A percentile compares a stretch with the other conserved stretches of the same genome.
phyloP scores from a whole-genome alignment of 371 early-diverging fungal species.

The Nematocida displodere region DNA sequence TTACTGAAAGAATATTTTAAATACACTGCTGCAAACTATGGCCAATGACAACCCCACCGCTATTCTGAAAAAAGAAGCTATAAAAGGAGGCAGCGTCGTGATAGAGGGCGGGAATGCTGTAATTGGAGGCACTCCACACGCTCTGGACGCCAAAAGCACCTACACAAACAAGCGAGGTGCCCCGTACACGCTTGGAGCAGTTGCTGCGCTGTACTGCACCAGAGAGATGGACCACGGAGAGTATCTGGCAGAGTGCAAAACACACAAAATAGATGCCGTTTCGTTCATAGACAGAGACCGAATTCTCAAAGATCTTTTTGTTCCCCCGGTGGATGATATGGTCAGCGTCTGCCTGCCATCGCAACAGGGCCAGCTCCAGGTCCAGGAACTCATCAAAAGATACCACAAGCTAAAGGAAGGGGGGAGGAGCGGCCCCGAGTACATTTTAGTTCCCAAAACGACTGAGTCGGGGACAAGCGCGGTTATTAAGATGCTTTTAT shows the following conservation, averaged over 20 bases:
- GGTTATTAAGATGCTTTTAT: neutral
- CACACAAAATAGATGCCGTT: slow-evolving; percentile 13
- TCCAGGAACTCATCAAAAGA: neutral
- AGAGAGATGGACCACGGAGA: slow-evolving; percentile 41
- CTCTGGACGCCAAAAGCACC: neutral
- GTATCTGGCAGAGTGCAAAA: slow-evolving; percentile 10
- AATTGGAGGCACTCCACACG: neutral
- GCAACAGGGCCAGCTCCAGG: neutral
- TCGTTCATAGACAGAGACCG: slow-evolving; percentile 49
- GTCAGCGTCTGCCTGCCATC: neutral
- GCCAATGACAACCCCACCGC: too few species aligned
- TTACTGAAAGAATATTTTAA: too few species aligned
- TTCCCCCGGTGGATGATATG: neutral
- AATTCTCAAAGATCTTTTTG: slow-evolving; percentile 31
- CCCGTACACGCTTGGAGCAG: slow-evolving; percentile 15
- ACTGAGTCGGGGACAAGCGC: neutral
- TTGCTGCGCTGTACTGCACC: slow-evolving; percentile 21
- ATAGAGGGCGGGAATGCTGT: neutral
- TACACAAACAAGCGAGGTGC: slow-evolving; percentile 17
- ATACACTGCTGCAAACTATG: too few species aligned
- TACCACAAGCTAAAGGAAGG: neutral
- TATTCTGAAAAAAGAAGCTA: slow-evolving; percentile 23
- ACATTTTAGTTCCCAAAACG: slow-evolving; percentile 30
- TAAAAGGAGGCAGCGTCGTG: neutral
- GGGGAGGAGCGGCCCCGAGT: neutral